A percentile compares a stretch with the other conserved stretches of the same genome.
Evolutionary conservation across 768 basidiomycete species (phyloP).

Genomic region (Mycena maculata): DNA sequence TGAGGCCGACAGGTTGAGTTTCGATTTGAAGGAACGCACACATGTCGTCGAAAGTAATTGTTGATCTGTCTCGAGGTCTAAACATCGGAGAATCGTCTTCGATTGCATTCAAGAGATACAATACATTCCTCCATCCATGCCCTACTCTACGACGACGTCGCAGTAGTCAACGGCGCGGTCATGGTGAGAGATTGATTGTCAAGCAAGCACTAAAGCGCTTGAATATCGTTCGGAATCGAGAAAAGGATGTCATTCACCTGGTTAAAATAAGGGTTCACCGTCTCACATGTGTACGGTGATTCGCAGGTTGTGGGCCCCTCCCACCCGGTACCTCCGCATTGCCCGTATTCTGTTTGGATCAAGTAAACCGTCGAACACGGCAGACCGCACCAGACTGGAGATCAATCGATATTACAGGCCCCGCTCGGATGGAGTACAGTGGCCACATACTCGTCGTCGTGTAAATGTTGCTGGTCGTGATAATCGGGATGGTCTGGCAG

Average conservation of each 20-base stretch:
- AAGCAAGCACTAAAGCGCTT: constrained; percentile 9
- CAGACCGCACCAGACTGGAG: constrained; percentile 4
- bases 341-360: constrained; percentile 9
- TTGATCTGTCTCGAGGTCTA: constrained; percentile 4
- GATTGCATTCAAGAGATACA: constrained; percentile 12
- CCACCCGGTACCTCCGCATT: constrained; percentile 10
- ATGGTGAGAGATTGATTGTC: too few relatives aligned
- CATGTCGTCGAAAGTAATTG: constrained; percentile 8
- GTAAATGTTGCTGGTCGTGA: too few relatives aligned
- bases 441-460: too few relatives aligned
- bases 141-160: too few relatives aligned
- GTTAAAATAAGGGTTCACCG: constrained; percentile 7
- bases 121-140: too few relatives aligned
- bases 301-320: constrained; percentile 7
- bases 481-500: too few relatives aligned
- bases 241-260: constrained; percentile 6
- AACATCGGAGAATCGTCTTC: constrained; percentile 11
- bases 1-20: too few relatives aligned
- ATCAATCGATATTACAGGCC: not conserved
- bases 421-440: too few relatives aligned
- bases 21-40: too few relatives aligned
- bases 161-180: too few relatives aligned
- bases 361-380: constrained; percentile 9
- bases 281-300: constrained; percentile 4
- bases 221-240: not conserved